Percentiles rank a stretch among this genome's conserved stretches.
Conservation (phyloP, 768 basidiomycete genomes). For the Lactarius deliciosus region DNA sequence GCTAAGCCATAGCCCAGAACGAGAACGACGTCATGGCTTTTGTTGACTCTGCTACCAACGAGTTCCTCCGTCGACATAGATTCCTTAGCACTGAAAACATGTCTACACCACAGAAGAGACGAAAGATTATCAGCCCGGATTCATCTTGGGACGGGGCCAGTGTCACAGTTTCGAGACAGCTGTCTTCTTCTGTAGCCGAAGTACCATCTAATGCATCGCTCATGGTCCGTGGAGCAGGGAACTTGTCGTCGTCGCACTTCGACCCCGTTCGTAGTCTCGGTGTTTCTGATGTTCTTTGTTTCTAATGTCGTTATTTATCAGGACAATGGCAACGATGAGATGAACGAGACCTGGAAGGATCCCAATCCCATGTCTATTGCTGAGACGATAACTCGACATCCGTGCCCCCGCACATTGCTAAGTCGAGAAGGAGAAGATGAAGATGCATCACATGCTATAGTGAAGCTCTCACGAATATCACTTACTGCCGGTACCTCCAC, state of each 20-base stretch:
- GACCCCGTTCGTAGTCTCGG: conserved; percentile 9
- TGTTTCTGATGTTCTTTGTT: background rate
- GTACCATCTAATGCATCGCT: background rate
- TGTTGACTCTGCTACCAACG: conserved; percentile 55
- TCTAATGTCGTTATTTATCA: background rate
- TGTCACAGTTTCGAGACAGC: background rate
- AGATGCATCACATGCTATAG: conserved; percentile 22
- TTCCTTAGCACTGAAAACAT: conserved; percentile 43
- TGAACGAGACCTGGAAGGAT: conserved; percentile 57
- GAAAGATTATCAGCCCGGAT: conserved; percentile 37
- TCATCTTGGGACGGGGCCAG: background rate
- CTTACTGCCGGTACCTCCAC: conserved; percentile 5
- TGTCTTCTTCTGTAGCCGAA: background rate
- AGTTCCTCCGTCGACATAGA: conserved; percentile 63
- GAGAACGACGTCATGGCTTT: conserved; percentile 54
- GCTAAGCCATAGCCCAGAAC: conserved; percentile 45
- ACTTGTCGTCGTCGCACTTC: conserved; percentile 3
- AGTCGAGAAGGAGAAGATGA: conserved; percentile 18
- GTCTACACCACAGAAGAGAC: conserved; percentile 52
- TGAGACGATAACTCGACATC: conserved; percentile 70
- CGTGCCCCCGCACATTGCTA: conserved; percentile 41
- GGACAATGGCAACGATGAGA: conserved; percentile 17
- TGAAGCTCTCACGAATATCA: conserved; percentile 31
- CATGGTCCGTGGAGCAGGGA: background rate
- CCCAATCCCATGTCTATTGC: conserved; percentile 59